phyloP scores from a whole-genome alignment of 306 rosid genomes.

The Vigna hirtella region DNA sequence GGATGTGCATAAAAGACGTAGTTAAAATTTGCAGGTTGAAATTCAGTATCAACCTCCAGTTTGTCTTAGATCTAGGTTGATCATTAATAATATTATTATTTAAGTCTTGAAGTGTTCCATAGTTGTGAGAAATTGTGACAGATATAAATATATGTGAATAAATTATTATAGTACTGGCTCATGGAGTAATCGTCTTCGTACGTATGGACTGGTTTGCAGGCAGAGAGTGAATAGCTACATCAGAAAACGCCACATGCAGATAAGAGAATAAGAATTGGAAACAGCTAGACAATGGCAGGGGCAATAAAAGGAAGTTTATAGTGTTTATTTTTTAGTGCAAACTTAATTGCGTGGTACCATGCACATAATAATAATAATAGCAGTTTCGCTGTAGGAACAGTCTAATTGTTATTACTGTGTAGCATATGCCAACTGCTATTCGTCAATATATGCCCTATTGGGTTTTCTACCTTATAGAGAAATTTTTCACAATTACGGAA shows the following conservation, averaged over 20 bases:
- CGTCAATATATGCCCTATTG: neutral
- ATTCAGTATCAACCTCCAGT: neutral
- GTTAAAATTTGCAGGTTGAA: conserved; percentile 7
- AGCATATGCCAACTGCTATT: conserved; percentile 6
- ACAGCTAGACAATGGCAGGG: conserved; percentile 10
- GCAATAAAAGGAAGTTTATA: conserved; percentile 4
- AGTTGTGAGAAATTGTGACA: neutral
- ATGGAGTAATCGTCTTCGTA: conserved; percentile 10
- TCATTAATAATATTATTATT: neutral
- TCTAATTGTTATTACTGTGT: neutral
- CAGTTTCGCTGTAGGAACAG: conserved; percentile 28
- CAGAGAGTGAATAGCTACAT: conserved; percentile 32
- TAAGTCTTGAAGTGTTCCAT: neutral
- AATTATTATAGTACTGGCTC: conserved; percentile 1
- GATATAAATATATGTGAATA: conserved; percentile 23
- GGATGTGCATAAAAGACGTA: neutral
- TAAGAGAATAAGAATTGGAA: neutral
- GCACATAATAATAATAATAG: conserved; percentile 27
- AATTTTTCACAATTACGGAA: no score
- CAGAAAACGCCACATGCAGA: conserved; percentile 7
- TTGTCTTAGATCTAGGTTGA: neutral
- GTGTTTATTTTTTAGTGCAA: conserved; percentile 20
- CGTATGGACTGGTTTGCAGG: conserved; percentile 21
- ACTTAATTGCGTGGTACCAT: neutral
- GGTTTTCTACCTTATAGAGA: no score